Base-by-base conservation (phyloP, 768 basidiomycete genomes). In the Calvatia gigantea region DNA sequence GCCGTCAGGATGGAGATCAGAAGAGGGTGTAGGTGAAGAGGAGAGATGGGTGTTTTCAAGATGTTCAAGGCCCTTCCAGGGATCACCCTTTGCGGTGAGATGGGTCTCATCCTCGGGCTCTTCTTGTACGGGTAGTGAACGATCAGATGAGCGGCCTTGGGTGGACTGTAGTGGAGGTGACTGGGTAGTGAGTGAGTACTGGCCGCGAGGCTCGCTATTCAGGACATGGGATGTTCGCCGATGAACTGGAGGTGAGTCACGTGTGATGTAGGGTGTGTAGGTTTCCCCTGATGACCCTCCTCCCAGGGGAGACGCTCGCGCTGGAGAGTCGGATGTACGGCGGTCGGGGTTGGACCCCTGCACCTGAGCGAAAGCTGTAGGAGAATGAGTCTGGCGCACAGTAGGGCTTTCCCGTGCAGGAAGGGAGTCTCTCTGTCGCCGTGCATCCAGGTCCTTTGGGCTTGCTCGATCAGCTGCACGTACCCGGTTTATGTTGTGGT, bases 111-210 rank as follows among this genome's bases (percentile, higher is more conserved):
- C 87, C 62, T 89, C 87, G 27, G 78, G 77, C 58, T 89, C 87
- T 65, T 90, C 88, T 66, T 91, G 88, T 2, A 89, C 79, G 17
- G 88, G 88, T 23, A 91, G 74, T 14, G 87, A 87, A 31, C 86
- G 77, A 66, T 89, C 87, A 1, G 88, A 83, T 19, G 83, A 82
- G 19, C 85, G 82, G 4, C 78, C 73, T 57, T 73, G 65, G 65
- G 79, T 74, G 8, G 75, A 66, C 62, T 83, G 84, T 51, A 78
- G 59, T 15, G 85, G 83, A 0, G 84, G 80, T 0, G 84, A 82
- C 60, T 83, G 81, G 39, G 72, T 80, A 25, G 75, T 69, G 55
- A 70, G 60, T 23, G 72, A 69, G 27, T 75, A 67, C 58, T 65
- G 65, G 28, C 65, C 58, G 53, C 67, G 69, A 41, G 56, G 52